Conservation (phyloP, 2,329 filamentous ascomycete genomes). For the Phaeosphaeria sp. region DNA sequence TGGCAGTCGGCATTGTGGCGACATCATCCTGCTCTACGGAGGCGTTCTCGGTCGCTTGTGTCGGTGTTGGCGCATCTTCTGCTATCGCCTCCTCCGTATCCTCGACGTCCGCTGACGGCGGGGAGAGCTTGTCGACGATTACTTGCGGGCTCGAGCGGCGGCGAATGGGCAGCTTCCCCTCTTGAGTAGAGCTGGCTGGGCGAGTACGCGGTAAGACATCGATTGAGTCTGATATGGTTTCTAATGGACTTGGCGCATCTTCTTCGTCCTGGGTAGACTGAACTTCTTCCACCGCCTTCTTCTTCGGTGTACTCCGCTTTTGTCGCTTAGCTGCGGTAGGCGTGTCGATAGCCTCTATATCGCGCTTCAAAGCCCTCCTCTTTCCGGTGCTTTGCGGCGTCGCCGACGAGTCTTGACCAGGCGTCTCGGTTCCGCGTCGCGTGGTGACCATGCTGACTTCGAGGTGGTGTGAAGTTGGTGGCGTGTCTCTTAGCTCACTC, state of each 20-base stretch:
- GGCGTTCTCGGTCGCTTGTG: conserved; percentile 25
- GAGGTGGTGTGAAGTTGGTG: conserved; percentile 16
- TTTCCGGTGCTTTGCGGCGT: conserved; percentile 36
- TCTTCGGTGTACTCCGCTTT: conserved; percentile 25
- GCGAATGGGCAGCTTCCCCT: conserved; percentile 23
- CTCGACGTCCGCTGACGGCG: conserved; percentile 13
- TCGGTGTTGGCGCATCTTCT: conserved; percentile 18
- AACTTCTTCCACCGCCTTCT: conserved; percentile 16
- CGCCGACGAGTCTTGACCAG: conserved; percentile 20
- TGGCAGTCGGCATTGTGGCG: conserved; percentile 34
- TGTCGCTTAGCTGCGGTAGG: conserved; percentile 39
- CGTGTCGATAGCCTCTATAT: conserved; percentile 37
- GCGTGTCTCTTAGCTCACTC: conserved; percentile 21
- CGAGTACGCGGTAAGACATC: conserved; percentile 3
- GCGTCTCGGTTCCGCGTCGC: conserved; percentile 39
- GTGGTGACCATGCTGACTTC: conserved; percentile 44
- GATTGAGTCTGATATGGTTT: conserved; percentile 19
- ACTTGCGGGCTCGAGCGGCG: conserved; percentile 34
- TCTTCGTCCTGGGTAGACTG: conserved; percentile 8
- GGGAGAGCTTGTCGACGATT: conserved; percentile 22
- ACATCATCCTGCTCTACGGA: conserved; percentile 31
- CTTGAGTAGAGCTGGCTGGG: conserved; percentile 2
- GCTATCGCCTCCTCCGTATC: conserved; percentile 8
- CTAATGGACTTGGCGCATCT: conserved; percentile 14
- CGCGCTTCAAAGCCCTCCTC: conserved; percentile 35